These are phyloP conservation scores for Hygrocybe coccinea DNA, from an alignment of 768 basidiomycete genomes.

Conservation along the genomic window DNA sequence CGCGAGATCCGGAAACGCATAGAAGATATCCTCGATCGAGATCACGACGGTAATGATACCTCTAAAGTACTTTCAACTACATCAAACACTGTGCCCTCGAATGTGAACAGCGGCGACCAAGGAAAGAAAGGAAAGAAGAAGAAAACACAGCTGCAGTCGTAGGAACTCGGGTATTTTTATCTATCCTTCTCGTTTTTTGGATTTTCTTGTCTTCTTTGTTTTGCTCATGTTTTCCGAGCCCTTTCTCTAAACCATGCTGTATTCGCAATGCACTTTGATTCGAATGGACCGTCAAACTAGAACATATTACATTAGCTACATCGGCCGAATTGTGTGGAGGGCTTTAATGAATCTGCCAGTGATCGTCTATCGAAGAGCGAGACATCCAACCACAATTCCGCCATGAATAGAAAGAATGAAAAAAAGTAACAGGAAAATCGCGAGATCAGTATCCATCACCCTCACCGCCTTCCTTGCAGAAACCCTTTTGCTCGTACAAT, in stretches of 20 bases:
- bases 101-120: constrained; percentile 45
- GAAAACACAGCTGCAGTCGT: constrained; percentile 36
- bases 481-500: constrained; percentile 79
- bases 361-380: not conserved
- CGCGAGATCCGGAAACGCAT: constrained; percentile 74
- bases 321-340: not conserved
- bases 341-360: constrained; percentile 2
- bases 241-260: constrained; percentile 11
- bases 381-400: constrained; percentile 18
- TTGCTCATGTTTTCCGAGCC: constrained; percentile 16
- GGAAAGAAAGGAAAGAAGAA: constrained; percentile 58
- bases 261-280: constrained; percentile 9
- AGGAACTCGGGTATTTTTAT: constrained; percentile 5
- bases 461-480: constrained; percentile 93
- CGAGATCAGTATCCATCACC: constrained; percentile 81
- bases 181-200: constrained; percentile 20
- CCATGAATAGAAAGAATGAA: constrained; percentile 7
- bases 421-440: too few relatives aligned
- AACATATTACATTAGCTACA: not conserved
- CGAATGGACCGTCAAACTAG: not conserved
- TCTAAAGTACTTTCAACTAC: constrained; percentile 32
- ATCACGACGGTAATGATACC: constrained; percentile 32
- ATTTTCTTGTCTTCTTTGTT: constrained; percentile 9
- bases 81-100: constrained; percentile 38
- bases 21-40: constrained; percentile 59